phyloP scores from a whole-genome alignment of 176 grass and related monocot genomes.

The Cymbopogon citratus region DNA sequence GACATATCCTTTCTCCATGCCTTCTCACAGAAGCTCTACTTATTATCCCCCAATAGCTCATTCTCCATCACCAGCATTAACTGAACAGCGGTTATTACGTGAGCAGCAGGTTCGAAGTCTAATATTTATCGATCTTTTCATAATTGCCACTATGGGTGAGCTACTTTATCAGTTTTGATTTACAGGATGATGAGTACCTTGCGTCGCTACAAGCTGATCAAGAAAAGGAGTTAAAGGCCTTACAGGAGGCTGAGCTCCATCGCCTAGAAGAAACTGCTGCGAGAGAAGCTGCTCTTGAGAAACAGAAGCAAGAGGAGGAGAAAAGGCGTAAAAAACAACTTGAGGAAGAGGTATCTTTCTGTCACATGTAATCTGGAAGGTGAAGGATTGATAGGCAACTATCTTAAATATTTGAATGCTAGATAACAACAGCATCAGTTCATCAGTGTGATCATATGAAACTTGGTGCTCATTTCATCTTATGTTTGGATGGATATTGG shows the following conservation, averaged over 20 bases:
- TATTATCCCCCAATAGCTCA: slow-evolving; percentile 37
- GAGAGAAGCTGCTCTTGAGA: slow-evolving; percentile 60
- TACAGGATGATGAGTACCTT: slow-evolving; percentile 95
- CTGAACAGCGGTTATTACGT: slow-evolving; percentile 78
- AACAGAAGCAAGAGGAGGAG: slow-evolving; percentile 67
- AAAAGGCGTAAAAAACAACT: slow-evolving; percentile 64
- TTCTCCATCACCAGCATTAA: slow-evolving; percentile 62
- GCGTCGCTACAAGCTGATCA: slow-evolving; percentile 86
- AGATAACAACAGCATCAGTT: slow-evolving; percentile 15
- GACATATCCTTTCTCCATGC: slow-evolving; percentile 61
- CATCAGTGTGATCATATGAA: not conserved
- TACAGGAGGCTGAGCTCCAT: slow-evolving; percentile 60
- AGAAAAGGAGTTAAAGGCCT: slow-evolving; percentile 85
- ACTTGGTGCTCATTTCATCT: slow-evolving; percentile 11
- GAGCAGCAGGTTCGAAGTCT: slow-evolving; percentile 75
- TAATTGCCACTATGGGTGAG: slow-evolving; percentile 1
- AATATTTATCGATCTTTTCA: not conserved
- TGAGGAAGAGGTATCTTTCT: slow-evolving; percentile 75
- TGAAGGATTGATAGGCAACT: slow-evolving; percentile 16
- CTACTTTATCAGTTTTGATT: slow-evolving; percentile 22
- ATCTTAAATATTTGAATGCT: slow-evolving; percentile 21
- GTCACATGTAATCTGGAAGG: slow-evolving; percentile 15
- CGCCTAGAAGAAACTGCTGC: slow-evolving; percentile 49
- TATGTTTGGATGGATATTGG: not conserved
- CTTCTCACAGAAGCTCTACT: slow-evolving; percentile 37